A percentile compares a stretch with the other conserved stretches of the same genome.
Evolutionary conservation across 768 basidiomycete species (phyloP).

Genomic region (Kwoniella sp.): DNA sequence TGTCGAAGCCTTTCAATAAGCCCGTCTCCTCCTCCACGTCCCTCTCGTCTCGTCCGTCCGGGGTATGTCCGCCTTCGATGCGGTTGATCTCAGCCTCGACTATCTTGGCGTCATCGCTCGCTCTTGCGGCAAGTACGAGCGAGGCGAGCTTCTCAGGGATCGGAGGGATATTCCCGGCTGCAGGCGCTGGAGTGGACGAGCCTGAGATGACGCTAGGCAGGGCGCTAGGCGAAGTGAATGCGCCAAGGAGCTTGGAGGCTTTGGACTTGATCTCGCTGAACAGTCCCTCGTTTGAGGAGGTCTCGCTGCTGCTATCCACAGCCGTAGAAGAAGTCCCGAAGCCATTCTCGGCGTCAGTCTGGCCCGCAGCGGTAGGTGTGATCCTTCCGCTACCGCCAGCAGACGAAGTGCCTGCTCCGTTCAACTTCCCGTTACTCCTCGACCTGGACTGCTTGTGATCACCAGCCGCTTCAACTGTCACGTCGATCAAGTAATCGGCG

Average conservation of each 20-base stretch:
- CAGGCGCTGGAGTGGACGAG: slow-evolving; percentile 55
- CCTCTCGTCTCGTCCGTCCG: slow-evolving; percentile 57
- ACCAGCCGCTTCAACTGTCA: slow-evolving; percentile 60
- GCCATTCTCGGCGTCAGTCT: slow-evolving; percentile 36
- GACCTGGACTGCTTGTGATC: slow-evolving; percentile 48
- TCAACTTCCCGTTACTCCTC: slow-evolving; percentile 20
- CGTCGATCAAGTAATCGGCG: slow-evolving; percentile 81
- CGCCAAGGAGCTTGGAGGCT: slow-evolving; percentile 48
- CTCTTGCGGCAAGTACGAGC: slow-evolving; percentile 73
- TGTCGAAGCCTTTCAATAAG: slow-evolving; percentile 59
- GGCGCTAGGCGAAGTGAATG: slow-evolving; percentile 27
- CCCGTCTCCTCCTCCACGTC: slow-evolving; percentile 72
- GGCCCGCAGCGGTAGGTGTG: background rate
- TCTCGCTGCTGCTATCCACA: slow-evolving; percentile 12
- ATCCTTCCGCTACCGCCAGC: slow-evolving; percentile 3
- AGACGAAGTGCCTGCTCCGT: slow-evolving; percentile 4
- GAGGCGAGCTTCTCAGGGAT: slow-evolving; percentile 62
- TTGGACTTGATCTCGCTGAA: slow-evolving; percentile 40
- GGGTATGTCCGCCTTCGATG: slow-evolving; percentile 46
- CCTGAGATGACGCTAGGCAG: slow-evolving; percentile 19
- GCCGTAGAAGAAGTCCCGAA: slow-evolving; percentile 12
- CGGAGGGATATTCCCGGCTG: slow-evolving; percentile 57
- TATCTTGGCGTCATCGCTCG: slow-evolving; percentile 67
- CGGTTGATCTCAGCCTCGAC: slow-evolving; percentile 68
- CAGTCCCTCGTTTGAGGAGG: slow-evolving; percentile 5